Evolutionary conservation across 2,329 filamentous ascomycete genomes (phyloP), one percentile per base, ranked within the genome.

Genomic region (Ceratocystis ficicola): DNA sequence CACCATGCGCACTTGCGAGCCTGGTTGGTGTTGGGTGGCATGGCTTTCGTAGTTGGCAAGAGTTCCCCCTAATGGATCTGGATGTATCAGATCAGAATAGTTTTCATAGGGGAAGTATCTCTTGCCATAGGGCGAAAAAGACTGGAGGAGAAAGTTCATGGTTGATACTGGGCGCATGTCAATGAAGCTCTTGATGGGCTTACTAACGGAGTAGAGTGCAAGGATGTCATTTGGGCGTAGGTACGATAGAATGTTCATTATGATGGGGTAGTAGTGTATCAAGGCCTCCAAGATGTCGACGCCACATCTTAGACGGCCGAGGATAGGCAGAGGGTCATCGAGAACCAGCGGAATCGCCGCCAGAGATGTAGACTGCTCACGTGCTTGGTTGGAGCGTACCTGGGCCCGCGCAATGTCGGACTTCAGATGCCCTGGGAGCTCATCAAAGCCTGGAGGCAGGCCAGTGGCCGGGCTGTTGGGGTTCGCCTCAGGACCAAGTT

Each of bases 181-280:
- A 71, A 89, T 73, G 32, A 84, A 77, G 61, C 76, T 73, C 71
- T 90, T 81, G 71, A 89, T 86, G 44, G 80, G 77, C 65, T 78
- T 82, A 72, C 83, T 87, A 69, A 84, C 81, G 69, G 80, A 77
- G 76, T 88, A 90, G 44, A 91, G 78, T 57, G 76, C 80, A 67
- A 90, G 72, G 5, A 91, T 76, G 64, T 86, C 83, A 15, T 75
- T 71, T 0, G 83, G 74, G 6, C 74, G 72, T 22, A 90, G 78
- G 36, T 57, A 25, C 15, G 62, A 60, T 10, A 66, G 59, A 20
- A 68, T 48, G 10, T 44, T 60, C 25, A 50, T 36, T 5, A 65
- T 74, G 3, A 89, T 74, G 64, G 85, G 81, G 3, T 79, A 73
- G 69, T 76, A 76, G 60, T 74, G 74, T 65, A 75, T 77, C 17